Evolutionary conservation across 2,329 filamentous ascomycete species (phyloP), one percentile per base, ranked within the genome.

Genomic region (Penicillium polonicum): DNA sequence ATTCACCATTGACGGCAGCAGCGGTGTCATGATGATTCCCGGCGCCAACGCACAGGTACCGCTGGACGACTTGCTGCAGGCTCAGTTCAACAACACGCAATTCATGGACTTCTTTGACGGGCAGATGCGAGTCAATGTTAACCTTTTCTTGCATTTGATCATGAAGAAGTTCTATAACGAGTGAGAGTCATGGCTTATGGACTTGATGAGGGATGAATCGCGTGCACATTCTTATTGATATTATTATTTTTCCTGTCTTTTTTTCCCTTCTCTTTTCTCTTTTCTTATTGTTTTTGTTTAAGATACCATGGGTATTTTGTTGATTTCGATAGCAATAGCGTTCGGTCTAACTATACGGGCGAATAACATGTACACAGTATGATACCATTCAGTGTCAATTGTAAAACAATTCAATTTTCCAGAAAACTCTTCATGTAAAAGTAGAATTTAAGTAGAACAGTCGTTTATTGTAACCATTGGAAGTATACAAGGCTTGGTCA

Each of bases 111-210:
- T 97, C 60, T 99, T 99, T 70, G 91, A 95, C 73, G 88, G 88
- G 52, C 88, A 88, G 54, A 82, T 97, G 72, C 88, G 89, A 76
- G 84, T 99, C 70, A 97, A 97, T 75, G 94, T 99, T 70, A 99
- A 99, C 79, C 76, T 99, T 71, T 86, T 99, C 78, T 82, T 99
- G 81, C 94, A 99, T 82, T 81, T 97, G 75, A 85, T 99, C 66
- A 97, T 97, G 82, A 96, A 95, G 85, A 99, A 99, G 83, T 99
- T 99, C 76, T 99, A 99, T 69, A 81, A 80, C 65, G 78, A 79
- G 66, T 78, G 62, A 73, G 63, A 39, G 42, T 60, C 48, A 61
- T 55, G 56, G 35, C 23, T 59, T 55, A 67, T 46, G 61, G 64
- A 61, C 38, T 36, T 66, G 61, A 67, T 46, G 65, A 65, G 55